Percentiles rank a stretch among this genome's conserved stretches.
Evolutionary conservation across 2,329 filamentous ascomycete species (phyloP).

Genomic region (Rhytidhysteron rufulum): DNA sequence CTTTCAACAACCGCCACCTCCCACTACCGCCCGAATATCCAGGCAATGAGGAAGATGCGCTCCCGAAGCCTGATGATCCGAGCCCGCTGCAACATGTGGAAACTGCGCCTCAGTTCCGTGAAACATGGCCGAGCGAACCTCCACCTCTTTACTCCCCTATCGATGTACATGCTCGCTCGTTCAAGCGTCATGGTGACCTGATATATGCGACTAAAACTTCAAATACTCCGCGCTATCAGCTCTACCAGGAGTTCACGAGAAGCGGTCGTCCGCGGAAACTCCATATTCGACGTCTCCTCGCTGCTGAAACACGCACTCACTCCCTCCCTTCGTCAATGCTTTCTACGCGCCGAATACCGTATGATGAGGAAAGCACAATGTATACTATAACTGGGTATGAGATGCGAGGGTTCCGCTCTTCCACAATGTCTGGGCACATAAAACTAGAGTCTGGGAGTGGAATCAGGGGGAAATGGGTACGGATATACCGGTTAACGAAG

Average conservation of each 20-base stretch:
- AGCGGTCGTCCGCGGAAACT: slow-evolving; percentile 11
- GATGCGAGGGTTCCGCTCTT: slow-evolving; percentile 14
- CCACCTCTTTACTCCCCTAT: slow-evolving; percentile 13
- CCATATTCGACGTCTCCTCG: slow-evolving; percentile 15
- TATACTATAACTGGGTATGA: slow-evolving; percentile 16
- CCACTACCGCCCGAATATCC: background rate
- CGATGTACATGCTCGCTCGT: slow-evolving; percentile 12
- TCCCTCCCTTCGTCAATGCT: slow-evolving; percentile 9
- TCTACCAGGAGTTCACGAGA: slow-evolving; percentile 12
- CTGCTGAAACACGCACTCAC: slow-evolving; percentile 12
- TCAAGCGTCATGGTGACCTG: slow-evolving; percentile 14
- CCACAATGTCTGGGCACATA: slow-evolving; percentile 13
- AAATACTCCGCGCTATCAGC: slow-evolving; percentile 18
- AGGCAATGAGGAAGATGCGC: background rate
- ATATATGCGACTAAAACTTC: slow-evolving; percentile 16
- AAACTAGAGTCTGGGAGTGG: slow-evolving; percentile 13
- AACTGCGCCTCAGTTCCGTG: background rate
- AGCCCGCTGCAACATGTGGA: background rate
- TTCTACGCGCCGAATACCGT: slow-evolving; percentile 3
- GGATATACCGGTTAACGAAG: slow-evolving; percentile 17
- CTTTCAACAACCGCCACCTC: background rate
- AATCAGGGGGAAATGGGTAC: slow-evolving; percentile 14
- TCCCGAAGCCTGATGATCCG: background rate
- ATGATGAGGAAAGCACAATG: slow-evolving; percentile 18
- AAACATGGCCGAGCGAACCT: background rate